Conservation (phyloP, 2,329 filamentous ascomycete species). For the Ophiocordyceps unilateralis region DNA sequence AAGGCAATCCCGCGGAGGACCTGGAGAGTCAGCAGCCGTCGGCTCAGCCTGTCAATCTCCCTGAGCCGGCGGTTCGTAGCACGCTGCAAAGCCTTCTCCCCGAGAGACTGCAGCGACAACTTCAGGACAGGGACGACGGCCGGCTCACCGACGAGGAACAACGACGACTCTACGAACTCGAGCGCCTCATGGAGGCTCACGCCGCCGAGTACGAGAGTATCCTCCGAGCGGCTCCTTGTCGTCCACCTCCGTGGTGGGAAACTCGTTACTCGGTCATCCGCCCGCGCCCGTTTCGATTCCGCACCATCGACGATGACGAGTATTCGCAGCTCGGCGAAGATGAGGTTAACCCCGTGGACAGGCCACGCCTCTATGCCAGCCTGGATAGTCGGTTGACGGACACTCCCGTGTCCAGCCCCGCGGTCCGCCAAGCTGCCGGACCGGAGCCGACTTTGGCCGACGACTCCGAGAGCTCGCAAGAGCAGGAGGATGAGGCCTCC, state of each 20-base stretch:
- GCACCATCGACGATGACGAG: no score
- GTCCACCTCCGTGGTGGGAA: neutral
- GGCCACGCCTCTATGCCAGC: no score
- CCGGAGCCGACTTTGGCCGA: neutral
- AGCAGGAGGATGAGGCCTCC: neutral
- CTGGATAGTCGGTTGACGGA: neutral
- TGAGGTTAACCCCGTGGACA: no score
- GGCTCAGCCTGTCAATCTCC: neutral
- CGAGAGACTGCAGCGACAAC: neutral
- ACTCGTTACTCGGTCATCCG: neutral
- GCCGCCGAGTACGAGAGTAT: neutral
- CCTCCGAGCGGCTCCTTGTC: neutral
- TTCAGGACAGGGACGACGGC: neutral
- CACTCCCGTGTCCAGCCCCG: neutral
- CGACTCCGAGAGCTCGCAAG: neutral
- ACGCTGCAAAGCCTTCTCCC: neutral
- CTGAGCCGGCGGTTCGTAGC: neutral
- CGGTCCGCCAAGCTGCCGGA: neutral
- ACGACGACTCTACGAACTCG: neutral
- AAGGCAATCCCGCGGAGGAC: neutral
- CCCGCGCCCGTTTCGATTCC: no score
- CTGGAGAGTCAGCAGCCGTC: no score
- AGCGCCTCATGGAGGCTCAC: neutral
- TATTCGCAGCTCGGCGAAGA: no score
- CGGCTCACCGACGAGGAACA: neutral